A percentile compares a stretch with the other conserved stretches of the same genome.
These are phyloP conservation scores for Yamadazyma spencermartinsiae DNA, from an alignment of 1,139 yeast genomes.

Conservation along the genomic window DNA sequence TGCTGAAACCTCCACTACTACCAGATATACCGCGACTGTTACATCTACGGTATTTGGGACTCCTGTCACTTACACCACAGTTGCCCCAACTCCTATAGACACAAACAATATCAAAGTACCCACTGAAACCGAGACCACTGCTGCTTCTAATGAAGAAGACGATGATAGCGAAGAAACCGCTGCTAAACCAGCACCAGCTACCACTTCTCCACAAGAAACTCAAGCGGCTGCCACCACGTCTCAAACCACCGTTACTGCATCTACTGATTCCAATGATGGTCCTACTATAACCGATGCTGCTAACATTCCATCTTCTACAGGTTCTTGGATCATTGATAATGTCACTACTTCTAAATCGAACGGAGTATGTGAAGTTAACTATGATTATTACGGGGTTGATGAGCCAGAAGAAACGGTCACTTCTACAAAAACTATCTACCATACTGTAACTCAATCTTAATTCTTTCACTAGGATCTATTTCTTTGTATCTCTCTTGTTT, in stretches of 20 bases:
- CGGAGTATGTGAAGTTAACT: conserved; percentile 43
- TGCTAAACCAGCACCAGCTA: conserved; percentile 6
- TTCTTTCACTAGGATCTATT: conserved; percentile 10
- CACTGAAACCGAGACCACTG: conserved; percentile 8
- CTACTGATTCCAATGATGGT: conserved; percentile 14
- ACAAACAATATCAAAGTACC: conserved; percentile 14
- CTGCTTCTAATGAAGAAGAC: conserved; percentile 2
- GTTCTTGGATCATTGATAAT: conserved; percentile 40
- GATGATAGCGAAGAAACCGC: conserved; percentile 1
- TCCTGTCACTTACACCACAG: conserved; percentile 40
- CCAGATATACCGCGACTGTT: conserved; percentile 48
- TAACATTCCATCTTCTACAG: conserved; percentile 36
- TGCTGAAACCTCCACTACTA: conserved; percentile 39
- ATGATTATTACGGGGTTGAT: conserved; percentile 40
- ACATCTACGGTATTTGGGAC: conserved; percentile 45
- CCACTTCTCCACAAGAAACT: conserved; percentile 9
- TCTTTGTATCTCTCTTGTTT: conserved; percentile 1
- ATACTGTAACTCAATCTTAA: conserved; percentile 33
- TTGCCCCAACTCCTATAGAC: conserved; percentile 36
- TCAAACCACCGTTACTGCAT: conserved; percentile 11
- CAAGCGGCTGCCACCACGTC: conserved; percentile 10
- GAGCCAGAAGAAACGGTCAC: conserved; percentile 32
- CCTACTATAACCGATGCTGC: conserved; percentile 35
- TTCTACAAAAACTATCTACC: conserved; percentile 40
- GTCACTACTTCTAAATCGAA: conserved; percentile 34